Evolutionary conservation across 2,329 filamentous ascomycete species (phyloP).

Genomic region (Akanthomyces muscarius): DNA sequence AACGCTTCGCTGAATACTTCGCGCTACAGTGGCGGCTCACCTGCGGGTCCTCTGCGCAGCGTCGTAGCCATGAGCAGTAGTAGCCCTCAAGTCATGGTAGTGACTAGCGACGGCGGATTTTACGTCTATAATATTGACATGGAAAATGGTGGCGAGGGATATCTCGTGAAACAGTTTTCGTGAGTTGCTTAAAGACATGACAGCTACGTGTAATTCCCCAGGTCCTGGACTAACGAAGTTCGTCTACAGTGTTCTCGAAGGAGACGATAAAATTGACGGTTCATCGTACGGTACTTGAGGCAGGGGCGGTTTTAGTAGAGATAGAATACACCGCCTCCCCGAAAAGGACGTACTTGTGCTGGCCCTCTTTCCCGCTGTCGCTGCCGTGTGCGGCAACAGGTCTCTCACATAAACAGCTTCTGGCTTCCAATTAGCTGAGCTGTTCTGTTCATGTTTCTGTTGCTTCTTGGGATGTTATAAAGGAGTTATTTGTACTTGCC

Average conservation of each 20-base stretch:
- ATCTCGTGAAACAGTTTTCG: constrained; percentile 88
- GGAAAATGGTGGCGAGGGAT: constrained; percentile 89
- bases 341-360: not conserved
- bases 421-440: not conserved
- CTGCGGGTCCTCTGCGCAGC: constrained; percentile 62
- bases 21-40: constrained; percentile 29
- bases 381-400: not conserved
- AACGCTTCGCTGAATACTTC: constrained; percentile 21
- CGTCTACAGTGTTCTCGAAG: constrained; percentile 45
- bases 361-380: not conserved
- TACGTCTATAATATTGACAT: constrained; percentile 95
- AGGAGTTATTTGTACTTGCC: not conserved
- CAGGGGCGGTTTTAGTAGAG: not conserved
- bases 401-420: not conserved
- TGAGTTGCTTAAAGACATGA: constrained; percentile 45
- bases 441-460: not conserved
- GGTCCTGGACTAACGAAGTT: constrained; percentile 3
- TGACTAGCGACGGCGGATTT: constrained; percentile 92
- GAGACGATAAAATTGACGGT: constrained; percentile 51
- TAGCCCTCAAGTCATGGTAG: constrained; percentile 95
- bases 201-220: not conserved
- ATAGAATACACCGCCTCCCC: not conserved
- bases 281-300: constrained; percentile 39
- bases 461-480: not conserved
- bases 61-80: constrained; percentile 98